Evolutionary conservation across 768 basidiomycete genomes (phyloP), one percentile per base, ranked within the genome.

Genomic region (Pleurotus pulmonarius): DNA sequence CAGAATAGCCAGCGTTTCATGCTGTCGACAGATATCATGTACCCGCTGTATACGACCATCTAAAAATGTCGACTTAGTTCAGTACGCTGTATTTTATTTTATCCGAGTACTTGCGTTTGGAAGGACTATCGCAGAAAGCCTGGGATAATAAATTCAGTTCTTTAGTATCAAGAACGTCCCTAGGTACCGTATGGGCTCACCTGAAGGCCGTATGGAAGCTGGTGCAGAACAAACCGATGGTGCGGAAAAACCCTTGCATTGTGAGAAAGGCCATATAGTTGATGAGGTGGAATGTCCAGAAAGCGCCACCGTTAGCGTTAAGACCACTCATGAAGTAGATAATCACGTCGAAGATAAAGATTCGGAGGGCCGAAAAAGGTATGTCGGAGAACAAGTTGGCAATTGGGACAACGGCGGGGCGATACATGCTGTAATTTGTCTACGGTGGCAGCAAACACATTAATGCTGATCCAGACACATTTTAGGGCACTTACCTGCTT

Each of bases 1-100:
- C 92, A 94, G 74, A 90, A 91, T 6, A 94, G 66, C 87, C 88
- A 92, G 40, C 85, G 74, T 65, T 90, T 88, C 87, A 90, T 89
- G 58, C 79, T 51, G 15, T 24, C 16, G 11, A 82, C 78, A 0
- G 86, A 86, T 57, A 90, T 82, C 49, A 84, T 79, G 64, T 88
- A 88, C 3, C 88, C 89, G 16, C 80, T 75, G 64, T 88, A 93
- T 61, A 84, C 43, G 22, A 56, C 20, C 26, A 56, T 56, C 43
- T 56, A 29, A 16, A 20, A 16, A 13, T 6, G 52, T 13, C 20
- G 26, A 29, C 4, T 29, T 29, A 29, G 26, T 29, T 29, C 6
- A 29, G 26, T 1, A 29, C 7, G 26, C 26, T 26, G 26, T 6
- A 3, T 5, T 8, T 29, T 29, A 6, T 8, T 29, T 29, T 7